phyloP scores from a whole-genome alignment of 371 early-diverging fungal species.

The Choanephora cucurbitarum region DNA sequence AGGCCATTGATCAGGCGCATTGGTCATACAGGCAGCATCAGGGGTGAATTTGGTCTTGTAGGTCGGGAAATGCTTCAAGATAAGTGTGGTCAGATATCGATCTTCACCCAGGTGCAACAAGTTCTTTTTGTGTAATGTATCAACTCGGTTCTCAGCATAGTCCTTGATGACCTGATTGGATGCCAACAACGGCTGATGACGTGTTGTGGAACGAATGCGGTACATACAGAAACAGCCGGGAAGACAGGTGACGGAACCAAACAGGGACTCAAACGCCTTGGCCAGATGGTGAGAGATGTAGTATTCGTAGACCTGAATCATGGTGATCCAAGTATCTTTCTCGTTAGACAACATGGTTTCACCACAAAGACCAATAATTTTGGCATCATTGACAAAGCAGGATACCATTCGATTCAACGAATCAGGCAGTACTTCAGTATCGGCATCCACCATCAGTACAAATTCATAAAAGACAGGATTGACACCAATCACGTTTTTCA shows the following conservation, averaged over 20 bases:
- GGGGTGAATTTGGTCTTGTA: constrained; percentile 94
- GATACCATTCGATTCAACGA: constrained; percentile 71
- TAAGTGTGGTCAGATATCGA: constrained; percentile 97
- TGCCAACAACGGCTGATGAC: constrained; percentile 88
- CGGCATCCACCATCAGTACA: constrained; percentile 71
- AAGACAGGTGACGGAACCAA: constrained; percentile 90
- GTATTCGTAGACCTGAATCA: constrained; percentile 91
- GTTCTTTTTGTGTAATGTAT: constrained; percentile 99
- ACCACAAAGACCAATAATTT: constrained; percentile 86
- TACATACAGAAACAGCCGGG: constrained; percentile 94
- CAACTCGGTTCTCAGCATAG: constrained; percentile 92
- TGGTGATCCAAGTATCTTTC: constrained; percentile 89
- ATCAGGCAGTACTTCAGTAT: constrained; percentile 72
- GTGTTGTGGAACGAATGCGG: constrained; percentile 80
- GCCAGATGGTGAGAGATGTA: constrained; percentile 86
- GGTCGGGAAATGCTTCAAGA: constrained; percentile 95
- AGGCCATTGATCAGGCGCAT: constrained; percentile 92
- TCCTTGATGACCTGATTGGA: constrained; percentile 90
- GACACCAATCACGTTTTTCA: constrained; percentile 90
- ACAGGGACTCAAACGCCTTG: constrained; percentile 86
- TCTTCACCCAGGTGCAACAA: constrained; percentile 98
- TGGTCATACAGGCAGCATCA: constrained; percentile 93
- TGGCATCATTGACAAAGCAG: constrained; percentile 77
- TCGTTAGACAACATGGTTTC: constrained; percentile 87
- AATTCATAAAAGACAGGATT: constrained; percentile 76